Percentiles rank a stretch among this genome's conserved stretches.
These are phyloP conservation scores for Serendipita sp. DNA, from an alignment of 768 basidiomycete species.

Conservation along the genomic window DNA sequence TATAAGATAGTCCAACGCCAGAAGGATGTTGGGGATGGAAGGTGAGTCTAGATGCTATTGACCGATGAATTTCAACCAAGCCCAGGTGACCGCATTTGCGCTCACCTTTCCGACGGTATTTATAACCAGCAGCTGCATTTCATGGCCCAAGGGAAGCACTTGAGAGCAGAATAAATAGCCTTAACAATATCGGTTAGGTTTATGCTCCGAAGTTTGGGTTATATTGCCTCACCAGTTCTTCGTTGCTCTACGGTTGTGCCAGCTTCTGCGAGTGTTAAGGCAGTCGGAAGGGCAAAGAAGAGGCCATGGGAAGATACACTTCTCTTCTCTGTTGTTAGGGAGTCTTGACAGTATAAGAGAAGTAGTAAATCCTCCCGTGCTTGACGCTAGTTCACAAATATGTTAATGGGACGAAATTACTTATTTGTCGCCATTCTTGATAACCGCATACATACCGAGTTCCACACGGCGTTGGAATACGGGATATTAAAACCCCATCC, in stretches of 20 bases:
- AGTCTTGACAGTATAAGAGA: slow-evolving; percentile 51
- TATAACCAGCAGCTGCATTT: neutral
- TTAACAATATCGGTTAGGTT: neutral
- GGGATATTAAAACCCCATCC: neutral
- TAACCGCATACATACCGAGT: neutral
- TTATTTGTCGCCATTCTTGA: neutral
- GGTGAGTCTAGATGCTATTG: neutral
- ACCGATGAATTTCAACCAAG: neutral
- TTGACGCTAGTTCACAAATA: slow-evolving; percentile 29
- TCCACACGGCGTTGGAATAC: neutral
- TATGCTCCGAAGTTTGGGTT: too few species aligned
- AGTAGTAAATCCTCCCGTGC: slow-evolving; percentile 51
- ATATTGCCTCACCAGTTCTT: slow-evolving; percentile 31
- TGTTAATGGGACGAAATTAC: neutral
- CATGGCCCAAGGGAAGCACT: neutral
- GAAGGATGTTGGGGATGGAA: neutral
- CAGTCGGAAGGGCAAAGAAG: slow-evolving; percentile 59
- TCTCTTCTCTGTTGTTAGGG: slow-evolving; percentile 11
- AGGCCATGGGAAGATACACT: slow-evolving; percentile 25
- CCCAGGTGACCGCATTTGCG: neutral
- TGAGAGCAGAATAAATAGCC: neutral
- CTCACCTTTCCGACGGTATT: neutral
- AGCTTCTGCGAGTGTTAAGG: slow-evolving; percentile 58
- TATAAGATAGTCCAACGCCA: neutral
- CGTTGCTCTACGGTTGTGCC: slow-evolving; percentile 31